These are phyloP conservation scores for Trichoderma atroviride DNA, from an alignment of 2,329 filamentous ascomycete genomes.

Conservation along the genomic window DNA sequence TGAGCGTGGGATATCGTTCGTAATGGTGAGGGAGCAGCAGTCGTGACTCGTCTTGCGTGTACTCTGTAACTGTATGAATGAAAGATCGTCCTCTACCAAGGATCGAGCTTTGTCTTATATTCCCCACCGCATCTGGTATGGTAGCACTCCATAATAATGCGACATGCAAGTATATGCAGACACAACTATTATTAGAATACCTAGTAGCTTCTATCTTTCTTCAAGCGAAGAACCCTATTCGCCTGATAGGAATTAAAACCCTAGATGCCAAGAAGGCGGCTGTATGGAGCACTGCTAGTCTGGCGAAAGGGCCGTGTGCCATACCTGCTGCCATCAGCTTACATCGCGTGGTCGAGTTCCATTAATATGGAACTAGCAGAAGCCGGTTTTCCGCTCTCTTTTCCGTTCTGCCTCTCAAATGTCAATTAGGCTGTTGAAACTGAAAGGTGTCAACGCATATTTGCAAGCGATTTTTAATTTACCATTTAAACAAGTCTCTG, in stretches of 20 bases:
- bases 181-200: neutral
- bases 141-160: neutral
- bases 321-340: slow-evolving; percentile 7
- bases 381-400: neutral
- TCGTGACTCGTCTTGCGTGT: neutral
- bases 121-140: neutral
- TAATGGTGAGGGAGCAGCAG: neutral
- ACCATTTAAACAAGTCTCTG: neutral
- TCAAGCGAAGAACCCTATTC: neutral
- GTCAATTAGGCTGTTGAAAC: neutral
- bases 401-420: neutral
- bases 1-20: neutral
- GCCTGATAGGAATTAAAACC: neutral
- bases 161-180: neutral
- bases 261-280: neutral
- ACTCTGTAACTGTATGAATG: neutral
- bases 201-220: neutral
- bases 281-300: neutral
- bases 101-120: neutral
- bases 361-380: slow-evolving; percentile 2
- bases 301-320: neutral
- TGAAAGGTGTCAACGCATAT: neutral
- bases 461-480: neutral
- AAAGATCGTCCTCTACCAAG: neutral
- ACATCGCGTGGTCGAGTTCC: neutral